phyloP scores from a whole-genome alignment of 768 basidiomycete species.

The Galerina marginata region DNA sequence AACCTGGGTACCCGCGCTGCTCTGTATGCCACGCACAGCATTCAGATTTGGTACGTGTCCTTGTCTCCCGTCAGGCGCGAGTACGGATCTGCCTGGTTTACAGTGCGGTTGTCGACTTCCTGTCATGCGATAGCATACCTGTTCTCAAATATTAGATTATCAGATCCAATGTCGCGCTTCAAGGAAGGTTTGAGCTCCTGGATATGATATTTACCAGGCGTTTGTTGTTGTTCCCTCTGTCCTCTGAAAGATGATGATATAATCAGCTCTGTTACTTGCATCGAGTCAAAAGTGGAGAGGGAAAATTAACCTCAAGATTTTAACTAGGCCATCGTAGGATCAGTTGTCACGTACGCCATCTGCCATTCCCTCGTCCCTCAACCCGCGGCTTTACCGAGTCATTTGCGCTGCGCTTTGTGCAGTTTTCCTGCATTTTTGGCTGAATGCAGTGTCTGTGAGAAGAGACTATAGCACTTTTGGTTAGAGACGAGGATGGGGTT shows the following conservation, averaged over 20 bases:
- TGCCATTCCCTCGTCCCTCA: not conserved
- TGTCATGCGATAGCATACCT: not conserved
- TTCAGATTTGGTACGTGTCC: no score
- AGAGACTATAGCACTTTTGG: no score
- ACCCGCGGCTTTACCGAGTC: not conserved
- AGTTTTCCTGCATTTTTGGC: not conserved
- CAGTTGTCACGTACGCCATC: conserved; percentile 7
- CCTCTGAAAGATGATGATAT: not conserved
- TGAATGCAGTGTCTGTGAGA: not conserved
- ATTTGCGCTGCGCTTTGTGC: no score
- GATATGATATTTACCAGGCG: not conserved
- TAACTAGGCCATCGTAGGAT: conserved; percentile 2
- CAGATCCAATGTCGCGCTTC: not conserved
- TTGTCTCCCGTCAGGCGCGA: not conserved
- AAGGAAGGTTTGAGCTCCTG: not conserved
- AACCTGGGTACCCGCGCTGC: conserved; percentile 4
- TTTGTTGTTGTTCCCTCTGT: not conserved
- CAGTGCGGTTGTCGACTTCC: not conserved
- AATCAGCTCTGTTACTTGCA: not conserved
- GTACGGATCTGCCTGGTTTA: not conserved
- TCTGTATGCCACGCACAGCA: not conserved
- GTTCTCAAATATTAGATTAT: not conserved
- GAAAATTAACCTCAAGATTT: not conserved
- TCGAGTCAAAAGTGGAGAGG: not conserved
- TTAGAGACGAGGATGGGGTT: not conserved